phyloP scores from a whole-genome alignment of 768 basidiomycete species.

The Macrocybe gigantea region DNA sequence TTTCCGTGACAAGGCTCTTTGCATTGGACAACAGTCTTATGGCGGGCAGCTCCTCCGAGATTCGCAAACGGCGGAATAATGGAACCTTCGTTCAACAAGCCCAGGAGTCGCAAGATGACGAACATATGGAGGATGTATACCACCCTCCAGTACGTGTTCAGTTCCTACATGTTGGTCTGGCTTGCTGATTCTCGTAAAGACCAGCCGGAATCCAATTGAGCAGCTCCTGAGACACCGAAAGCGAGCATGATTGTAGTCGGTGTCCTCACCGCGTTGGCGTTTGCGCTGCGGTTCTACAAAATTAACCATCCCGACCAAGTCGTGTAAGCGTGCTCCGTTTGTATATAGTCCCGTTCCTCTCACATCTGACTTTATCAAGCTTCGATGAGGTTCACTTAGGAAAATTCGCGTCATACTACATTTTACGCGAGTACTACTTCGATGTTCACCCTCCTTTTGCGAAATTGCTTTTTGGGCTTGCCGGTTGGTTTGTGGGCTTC shows the following conservation, averaged over 20 bases:
- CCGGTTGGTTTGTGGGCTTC: conserved; percentile 96
- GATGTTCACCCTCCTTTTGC: conserved; percentile 98
- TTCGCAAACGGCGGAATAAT: background rate
- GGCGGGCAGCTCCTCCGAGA: conserved; percentile 13
- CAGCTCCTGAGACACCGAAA: conserved; percentile 49
- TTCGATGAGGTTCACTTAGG: conserved; percentile 99
- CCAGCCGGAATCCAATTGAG: conserved; percentile 55
- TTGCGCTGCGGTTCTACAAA: conserved; percentile 87
- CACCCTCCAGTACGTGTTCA: conserved; percentile 38
- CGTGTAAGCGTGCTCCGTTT: conserved; percentile 52
- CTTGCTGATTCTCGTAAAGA: conserved; percentile 25
- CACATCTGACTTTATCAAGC: conserved; percentile 28
- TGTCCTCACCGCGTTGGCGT: conserved; percentile 67
- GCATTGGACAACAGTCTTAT: conserved; percentile 1
- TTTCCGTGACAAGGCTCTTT: conserved; percentile 1
- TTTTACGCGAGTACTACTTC: conserved; percentile 93
- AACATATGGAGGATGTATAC: conserved; percentile 43
- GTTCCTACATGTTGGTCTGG: background rate
- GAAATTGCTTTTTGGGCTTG: conserved; percentile 89
- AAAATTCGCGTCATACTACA: conserved; percentile 95
- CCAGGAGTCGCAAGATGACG: conserved; percentile 37
- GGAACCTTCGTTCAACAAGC: conserved; percentile 19
- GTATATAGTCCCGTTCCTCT: background rate
- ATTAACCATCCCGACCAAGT: conserved; percentile 93
- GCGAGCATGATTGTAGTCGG: conserved; percentile 61